Evolutionary conservation across 495 filamentous ascomycete species (phyloP), one percentile per base, ranked within the genome.

Genomic region (Friedmanniomyces endolithicus): DNA sequence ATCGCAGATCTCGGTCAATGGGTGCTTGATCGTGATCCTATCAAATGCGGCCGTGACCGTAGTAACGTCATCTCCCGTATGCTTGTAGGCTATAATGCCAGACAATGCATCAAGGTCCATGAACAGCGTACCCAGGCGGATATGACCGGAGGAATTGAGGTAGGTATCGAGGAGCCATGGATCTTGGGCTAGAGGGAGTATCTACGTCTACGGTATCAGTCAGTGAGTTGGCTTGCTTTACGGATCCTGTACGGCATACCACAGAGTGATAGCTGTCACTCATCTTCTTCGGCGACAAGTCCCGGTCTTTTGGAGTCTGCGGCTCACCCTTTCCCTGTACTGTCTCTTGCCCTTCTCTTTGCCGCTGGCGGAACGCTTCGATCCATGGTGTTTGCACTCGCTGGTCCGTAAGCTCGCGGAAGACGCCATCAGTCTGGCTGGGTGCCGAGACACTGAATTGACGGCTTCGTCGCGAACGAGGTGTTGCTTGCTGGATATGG

Each of bases 91-190:
- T 52, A 94, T 77, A 16, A 90, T 75, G 17, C 87, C 87, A 0
- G 87, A 83, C 9, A 90, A 64, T 1, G 87, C 87, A 70, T 90
- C 87, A 8, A 94, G 75, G 54, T 90, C 86, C 81, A 89, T 88
- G 55, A 90, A 75, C 16, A 89, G 66, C 0, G 84, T 80, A 0
- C 86, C 86, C 6, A 89, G 71, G 54, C 81, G 72, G 41, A 86
- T 79, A 61, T 84, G 76, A 2, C 83, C 83, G 6, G 72, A 76
- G 0, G 81, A 72, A 68, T 85, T 85, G 51, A 83, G 70, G 60
- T 86, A 86, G 12, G 78, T 77, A 64, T 86, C 83, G 1, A 81
- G 68, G 6, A 86, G 72, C 83, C 82, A 86, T 55, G 82, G 79
- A 64, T 85, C 83, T 65, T 78, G 79, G 19, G 79, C 77, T 35